Base-by-base conservation (phyloP, 2,329 filamentous ascomycete species). In the Scopulariopsis brevicaulis region DNA sequence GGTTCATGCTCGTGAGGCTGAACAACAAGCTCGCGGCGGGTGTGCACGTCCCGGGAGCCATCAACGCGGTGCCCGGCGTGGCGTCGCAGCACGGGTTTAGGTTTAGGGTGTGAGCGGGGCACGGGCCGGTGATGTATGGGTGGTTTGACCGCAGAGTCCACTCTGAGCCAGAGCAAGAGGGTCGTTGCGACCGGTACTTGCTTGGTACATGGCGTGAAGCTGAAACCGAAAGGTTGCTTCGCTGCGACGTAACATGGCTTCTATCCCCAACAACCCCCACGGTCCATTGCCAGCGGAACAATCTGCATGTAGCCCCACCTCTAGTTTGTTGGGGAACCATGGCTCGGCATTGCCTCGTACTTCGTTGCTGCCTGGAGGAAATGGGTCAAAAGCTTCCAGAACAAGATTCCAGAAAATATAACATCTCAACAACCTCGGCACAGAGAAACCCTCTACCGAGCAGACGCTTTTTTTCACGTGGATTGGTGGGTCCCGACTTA, bases 1-100 rank as follows among this genome's bases (percentile, higher is more conserved):
- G 86, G 11, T 73, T 84, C 40, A 80, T 89, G 46, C 74, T 92
- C 28, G 76, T 79, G 15, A 73, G 80, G 51, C 66, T 90, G 64
- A 92, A 91, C 65, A 83, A 78, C 73, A 88, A 83, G 56, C 37
- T 91, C 2, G 86, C 89, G 53, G 73, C 75, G 15, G 86, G 85
- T 0, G 79, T 86, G 63, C 71, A 65, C 37, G 78, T 82, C 18
- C 72, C 77, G 62, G 80, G 79, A 3, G 79, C 77, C 1, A 78
- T 85, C 61, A 82, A 84, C 62, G 72, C 73, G 8, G 70, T 80
- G 53, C 80, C 82, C 0, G 80, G 79, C 0, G 77, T 78, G 63
- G 82, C 78, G 24, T 78, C 74, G 12, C 73, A 77, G 58, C 80
- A 82, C 64, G 84, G 85, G 0, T 89, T 89, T 68, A 77, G 85